Conservation (phyloP, 306 rosid genomes). For the Bauhinia variegata region DNA sequence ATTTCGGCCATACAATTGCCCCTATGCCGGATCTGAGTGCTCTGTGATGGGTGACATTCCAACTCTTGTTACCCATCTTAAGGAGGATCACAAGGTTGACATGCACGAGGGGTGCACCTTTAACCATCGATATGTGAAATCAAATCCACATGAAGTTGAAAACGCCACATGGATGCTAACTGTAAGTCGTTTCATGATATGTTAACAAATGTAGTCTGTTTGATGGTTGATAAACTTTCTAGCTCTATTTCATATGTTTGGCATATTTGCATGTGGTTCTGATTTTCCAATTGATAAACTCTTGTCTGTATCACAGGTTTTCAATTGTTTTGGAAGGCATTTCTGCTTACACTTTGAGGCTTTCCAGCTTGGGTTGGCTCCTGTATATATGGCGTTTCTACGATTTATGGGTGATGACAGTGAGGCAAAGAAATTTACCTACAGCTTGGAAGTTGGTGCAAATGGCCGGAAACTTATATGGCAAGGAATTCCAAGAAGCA, state of each 20-base stretch:
- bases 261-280: constrained; percentile 28
- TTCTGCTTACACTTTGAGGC: constrained; percentile 99
- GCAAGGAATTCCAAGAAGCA: constrained; percentile 97
- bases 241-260: background rate
- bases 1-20: constrained; percentile 85
- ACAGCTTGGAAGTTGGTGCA: constrained; percentile 92
- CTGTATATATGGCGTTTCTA: constrained; percentile 90
- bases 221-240: constrained; percentile 20
- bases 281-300: constrained; percentile 13
- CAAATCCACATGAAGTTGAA: constrained; percentile 91
- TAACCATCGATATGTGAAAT: constrained; percentile 88
- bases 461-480: constrained; percentile 83
- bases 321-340: constrained; percentile 82
- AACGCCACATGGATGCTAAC: constrained; percentile 99
- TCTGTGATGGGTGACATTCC: constrained; percentile 82
- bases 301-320: constrained; percentile 55
- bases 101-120: constrained; percentile 94
- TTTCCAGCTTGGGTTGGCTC: constrained; percentile 74
- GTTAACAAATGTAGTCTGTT: background rate
- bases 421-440: constrained; percentile 82
- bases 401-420: constrained; percentile 91
- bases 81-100: constrained; percentile 86
- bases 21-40: constrained; percentile 94
- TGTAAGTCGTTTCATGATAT: constrained; percentile 47
- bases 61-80: constrained; percentile 77